Evolutionary conservation across 768 basidiomycete species (phyloP).

Genomic region (Psilocybe sp.): DNA sequence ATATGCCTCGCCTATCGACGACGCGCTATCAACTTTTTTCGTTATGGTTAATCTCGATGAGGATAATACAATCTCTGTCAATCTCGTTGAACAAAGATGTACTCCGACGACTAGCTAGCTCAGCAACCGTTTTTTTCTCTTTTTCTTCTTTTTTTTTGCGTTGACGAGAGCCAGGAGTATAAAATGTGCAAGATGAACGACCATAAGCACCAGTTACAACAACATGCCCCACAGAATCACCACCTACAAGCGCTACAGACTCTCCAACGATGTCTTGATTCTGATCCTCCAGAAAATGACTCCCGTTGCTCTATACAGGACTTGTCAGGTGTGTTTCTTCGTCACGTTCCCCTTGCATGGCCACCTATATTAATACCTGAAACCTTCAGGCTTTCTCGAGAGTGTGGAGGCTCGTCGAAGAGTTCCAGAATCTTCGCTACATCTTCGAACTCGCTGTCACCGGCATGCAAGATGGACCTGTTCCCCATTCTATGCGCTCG

Average conservation of each 20-base stretch:
- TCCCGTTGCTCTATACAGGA: conserved; percentile 43
- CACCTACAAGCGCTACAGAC: conserved; percentile 41
- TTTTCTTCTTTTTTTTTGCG: conserved; percentile 40
- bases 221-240: conserved; percentile 47
- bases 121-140: conserved; percentile 43
- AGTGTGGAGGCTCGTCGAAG: conserved; percentile 41
- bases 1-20: conserved; percentile 47
- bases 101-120: conserved; percentile 34
- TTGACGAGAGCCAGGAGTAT: conserved; percentile 35
- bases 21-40: conserved; percentile 38
- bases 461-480: conserved; percentile 51
- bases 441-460: conserved; percentile 45
- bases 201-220: conserved; percentile 24
- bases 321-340: conserved; percentile 38
- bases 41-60: conserved; percentile 37
- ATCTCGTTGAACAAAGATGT: conserved; percentile 36
- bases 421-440: conserved; percentile 47
- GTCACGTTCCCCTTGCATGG: not conserved
- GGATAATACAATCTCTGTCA: conserved; percentile 41
- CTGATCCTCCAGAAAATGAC: conserved; percentile 47
- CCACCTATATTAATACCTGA: conserved; percentile 6
- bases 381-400: conserved; percentile 41
- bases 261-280: conserved; percentile 52
- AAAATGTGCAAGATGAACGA: conserved; percentile 37
- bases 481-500: conserved; percentile 33